Base-by-base conservation (phyloP, 345 rosid genomes). In the Boechera stricta region DNA sequence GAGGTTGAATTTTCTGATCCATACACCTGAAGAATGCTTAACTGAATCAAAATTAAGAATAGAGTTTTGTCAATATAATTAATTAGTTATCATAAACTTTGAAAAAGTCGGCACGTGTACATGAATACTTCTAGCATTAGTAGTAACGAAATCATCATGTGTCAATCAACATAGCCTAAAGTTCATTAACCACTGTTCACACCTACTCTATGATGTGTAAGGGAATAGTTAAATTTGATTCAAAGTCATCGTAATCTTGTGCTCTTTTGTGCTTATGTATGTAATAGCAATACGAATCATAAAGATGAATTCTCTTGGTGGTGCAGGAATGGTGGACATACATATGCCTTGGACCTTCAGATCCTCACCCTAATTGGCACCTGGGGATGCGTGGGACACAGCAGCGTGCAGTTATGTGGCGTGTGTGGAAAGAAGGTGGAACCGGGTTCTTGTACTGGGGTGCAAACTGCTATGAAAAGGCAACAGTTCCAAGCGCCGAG, bases 371-470 rank as follows among this genome's bases (percentile, higher is more conserved):
- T 55, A 92, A 95, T 81, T 91, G 98, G 99, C 99, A 92, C 67
- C 82, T 95, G 4, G 99, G 99, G 49, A 95, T 92, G 99, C 90
- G 94, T 67, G 99, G 99, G 21, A 88, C 99, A 18, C 98, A 95
- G 78, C 98, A 95, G 68, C 97, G 97, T 67, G 96, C 98, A 81
- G 98, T 95, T 45, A 89, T 92, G 91, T 88, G 98, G 98, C 96
- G 98, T 60, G 97, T 91, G 4, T 95, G 99, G 99, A 95, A 95
- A 87, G 99, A 95, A 89, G 98, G 98, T 33, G 98, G 97, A 64
- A 91, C 93, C 1, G 98, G 98, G 18, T 95, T 95, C 82, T 74
- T 95, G 15, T 95, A 95, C 39, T 95, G 99, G 99, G 99, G 99
- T 71, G 96, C 98, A 77, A 92, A 91, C 84, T 91, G 96, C 80